These are phyloP conservation scores for Gossypium longicalyx DNA, from an alignment of 345 rosid species.

Conservation along the genomic window DNA sequence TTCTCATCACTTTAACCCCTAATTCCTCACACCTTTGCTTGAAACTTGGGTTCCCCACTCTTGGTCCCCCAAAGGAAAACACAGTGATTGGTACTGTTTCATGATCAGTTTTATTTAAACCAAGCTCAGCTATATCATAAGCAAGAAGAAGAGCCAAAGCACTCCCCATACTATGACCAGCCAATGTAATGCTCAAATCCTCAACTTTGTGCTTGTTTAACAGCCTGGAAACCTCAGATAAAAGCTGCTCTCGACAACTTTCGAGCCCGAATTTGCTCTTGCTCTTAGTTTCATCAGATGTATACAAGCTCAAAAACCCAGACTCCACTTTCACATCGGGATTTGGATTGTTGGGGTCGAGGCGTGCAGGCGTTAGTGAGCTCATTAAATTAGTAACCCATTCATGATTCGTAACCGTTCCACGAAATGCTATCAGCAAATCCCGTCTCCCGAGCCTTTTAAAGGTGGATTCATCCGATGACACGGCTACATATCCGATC, in stretches of 20 bases:
- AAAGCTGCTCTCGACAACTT: slow-evolving; percentile 82
- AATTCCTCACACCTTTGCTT: slow-evolving; percentile 74
- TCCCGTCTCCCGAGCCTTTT: slow-evolving; percentile 72
- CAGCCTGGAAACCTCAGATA: slow-evolving; percentile 68
- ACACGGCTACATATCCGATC: slow-evolving; percentile 77
- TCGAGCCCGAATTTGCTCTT: slow-evolving; percentile 56
- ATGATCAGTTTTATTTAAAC: slow-evolving; percentile 29
- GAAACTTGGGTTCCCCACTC: slow-evolving; percentile 76
- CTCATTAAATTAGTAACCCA: slow-evolving; percentile 83
- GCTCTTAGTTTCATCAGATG: slow-evolving; percentile 49
- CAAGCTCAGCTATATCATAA: slow-evolving; percentile 77
- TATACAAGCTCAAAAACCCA: slow-evolving; percentile 77
- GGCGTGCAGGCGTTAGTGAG: slow-evolving; percentile 60
- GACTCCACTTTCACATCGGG: slow-evolving; percentile 77
- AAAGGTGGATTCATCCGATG: slow-evolving; percentile 36
- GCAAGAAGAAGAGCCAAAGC: slow-evolving; percentile 79
- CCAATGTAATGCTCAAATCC: slow-evolving; percentile 65
- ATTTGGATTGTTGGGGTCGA: slow-evolving; percentile 57
- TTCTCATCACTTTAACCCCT: slow-evolving; percentile 70
- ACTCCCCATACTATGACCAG: slow-evolving; percentile 94
- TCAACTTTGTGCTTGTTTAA: slow-evolving; percentile 50
- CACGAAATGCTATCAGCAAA: slow-evolving; percentile 64
- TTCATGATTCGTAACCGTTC: slow-evolving; percentile 72
- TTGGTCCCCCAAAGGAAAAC: slow-evolving; percentile 82
- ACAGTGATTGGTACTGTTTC: slow-evolving; percentile 49